Evolutionary conservation across 176 grass and related monocot species (phyloP), one percentile per base, ranked within the genome.

Genomic region (Zizania latifolia): DNA sequence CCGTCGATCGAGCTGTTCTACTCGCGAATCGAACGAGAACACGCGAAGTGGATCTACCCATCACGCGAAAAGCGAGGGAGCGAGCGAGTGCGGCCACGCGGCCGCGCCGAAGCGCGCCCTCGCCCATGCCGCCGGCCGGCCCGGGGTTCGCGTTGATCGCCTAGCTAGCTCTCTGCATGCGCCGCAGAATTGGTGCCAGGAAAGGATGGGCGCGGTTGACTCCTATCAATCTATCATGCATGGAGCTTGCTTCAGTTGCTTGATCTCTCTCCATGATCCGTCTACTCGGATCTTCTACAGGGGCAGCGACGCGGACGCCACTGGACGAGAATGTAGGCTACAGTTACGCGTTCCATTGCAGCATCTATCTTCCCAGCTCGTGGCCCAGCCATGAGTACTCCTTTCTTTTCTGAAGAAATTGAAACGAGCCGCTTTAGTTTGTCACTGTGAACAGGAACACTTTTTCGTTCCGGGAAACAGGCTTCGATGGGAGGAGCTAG

Each of bases 391-490:
- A n/a, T 37, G 29, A 0, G 6, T 0, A 0, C 14, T n/a, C 21
- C 58, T 72, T n/a, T 31, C n/a, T n/a, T n/a, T n/a, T 43, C 48
- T 22, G n/a, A 10, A 22, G 48, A 53, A 53, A 53, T n/a, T n/a
- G n/a, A n/a, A 53, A 53, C 3, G 48, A 0, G n/a, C 22, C n/a
- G 0, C 71, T 59, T 19, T 23, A 12, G 5, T 6, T 21, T 2
- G 67, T 30, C 28, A 31, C 19, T 34, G 51, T 77, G 15, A 38
- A 10, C 6, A 61, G 8, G 5, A 75, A 58, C 38, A 30, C 80
- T 86, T 89, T 86, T 92, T 86, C 81, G 36, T 74, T 79, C 90
- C 86, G 82, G 80, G 79, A 92, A 89, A 86, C 80, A 81, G 23
- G 71, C 43, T 64, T 22, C 17, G 69, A 31, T 17, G 81, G 76